A percentile compares a stretch with the other conserved stretches of the same genome.
Evolutionary conservation across 148 eudicot species (phyloP).

Genomic region (Limonium bicolor): DNA sequence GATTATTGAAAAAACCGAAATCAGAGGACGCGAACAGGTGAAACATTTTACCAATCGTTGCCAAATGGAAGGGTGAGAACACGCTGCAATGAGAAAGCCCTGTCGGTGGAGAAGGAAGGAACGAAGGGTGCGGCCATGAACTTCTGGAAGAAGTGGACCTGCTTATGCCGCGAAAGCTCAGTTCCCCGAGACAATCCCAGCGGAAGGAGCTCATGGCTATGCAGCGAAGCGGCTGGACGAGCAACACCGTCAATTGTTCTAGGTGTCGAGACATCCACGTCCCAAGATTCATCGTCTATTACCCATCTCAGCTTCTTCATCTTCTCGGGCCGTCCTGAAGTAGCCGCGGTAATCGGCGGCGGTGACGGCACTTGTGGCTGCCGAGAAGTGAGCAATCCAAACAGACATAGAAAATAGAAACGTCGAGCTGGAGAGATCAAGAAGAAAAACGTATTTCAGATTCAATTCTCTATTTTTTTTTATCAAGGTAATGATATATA

Average conservation of each 20-base stretch:
- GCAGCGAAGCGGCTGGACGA: slow-evolving; percentile 26
- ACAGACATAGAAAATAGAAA: too few species aligned
- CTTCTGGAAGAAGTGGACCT: slow-evolving; percentile 62
- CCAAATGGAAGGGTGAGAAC: slow-evolving; percentile 36
- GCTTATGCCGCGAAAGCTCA: slow-evolving; percentile 50
- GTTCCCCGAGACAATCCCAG: slow-evolving; percentile 49
- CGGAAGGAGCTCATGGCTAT: slow-evolving; percentile 29
- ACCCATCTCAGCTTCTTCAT: slow-evolving; percentile 79
- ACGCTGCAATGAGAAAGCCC: slow-evolving; percentile 53
- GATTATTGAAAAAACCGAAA: too few species aligned
- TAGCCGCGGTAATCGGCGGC: too few species aligned
- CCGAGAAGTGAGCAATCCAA: too few species aligned
- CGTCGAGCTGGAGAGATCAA: too few species aligned
- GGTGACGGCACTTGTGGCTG: too few species aligned
- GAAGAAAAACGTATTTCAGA: too few species aligned
- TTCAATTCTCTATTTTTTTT: too few species aligned
- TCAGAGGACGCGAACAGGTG: not conserved
- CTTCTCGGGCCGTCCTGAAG: too few species aligned
- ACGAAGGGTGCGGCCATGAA: slow-evolving; percentile 57
- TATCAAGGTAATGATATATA: too few species aligned
- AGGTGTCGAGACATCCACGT: slow-evolving; percentile 70
- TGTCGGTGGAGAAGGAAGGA: slow-evolving; percentile 31
- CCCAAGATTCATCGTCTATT: slow-evolving; percentile 65
- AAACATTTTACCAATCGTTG: slow-evolving; percentile 27
- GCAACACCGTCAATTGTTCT: slow-evolving; percentile 54